Conservation (phyloP, 352 stramenopile species). For the Blastocystis sp. region DNA sequence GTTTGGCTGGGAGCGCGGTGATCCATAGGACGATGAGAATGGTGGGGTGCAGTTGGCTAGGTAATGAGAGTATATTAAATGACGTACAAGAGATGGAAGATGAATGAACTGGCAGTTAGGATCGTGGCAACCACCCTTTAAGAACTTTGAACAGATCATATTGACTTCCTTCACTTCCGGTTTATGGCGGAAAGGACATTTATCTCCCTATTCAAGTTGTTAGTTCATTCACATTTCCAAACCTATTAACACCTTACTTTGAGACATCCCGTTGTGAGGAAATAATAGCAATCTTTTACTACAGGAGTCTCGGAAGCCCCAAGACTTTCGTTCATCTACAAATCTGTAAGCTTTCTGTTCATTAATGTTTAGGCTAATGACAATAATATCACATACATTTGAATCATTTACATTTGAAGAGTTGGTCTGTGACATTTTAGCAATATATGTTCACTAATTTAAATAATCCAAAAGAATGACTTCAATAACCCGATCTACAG, state of each 20-base stretch:
- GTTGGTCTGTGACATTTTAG: background rate
- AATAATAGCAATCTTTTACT: slow-evolving; percentile 35
- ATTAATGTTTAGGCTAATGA: background rate
- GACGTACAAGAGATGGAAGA: slow-evolving; percentile 11
- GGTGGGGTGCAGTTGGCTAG: background rate
- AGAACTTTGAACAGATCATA: slow-evolving; percentile 50
- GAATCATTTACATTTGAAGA: background rate
- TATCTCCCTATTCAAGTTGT: slow-evolving; percentile 43
- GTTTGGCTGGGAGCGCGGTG: background rate
- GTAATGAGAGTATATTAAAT: background rate
- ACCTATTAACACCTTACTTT: slow-evolving; percentile 14
- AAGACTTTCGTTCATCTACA: background rate
- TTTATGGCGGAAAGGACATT: slow-evolving; percentile 33
- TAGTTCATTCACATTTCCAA: background rate
- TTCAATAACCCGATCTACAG: too few relatives aligned
- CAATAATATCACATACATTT: background rate
- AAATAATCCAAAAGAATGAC: too few relatives aligned
- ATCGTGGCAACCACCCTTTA: slow-evolving; percentile 11
- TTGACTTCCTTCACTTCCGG: slow-evolving; percentile 37
- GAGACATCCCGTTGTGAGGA: slow-evolving; percentile 46
- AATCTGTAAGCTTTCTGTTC: background rate
- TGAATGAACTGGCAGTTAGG: slow-evolving; percentile 57
- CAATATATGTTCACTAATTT: background rate
- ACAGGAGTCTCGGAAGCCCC: background rate
- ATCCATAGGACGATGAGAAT: background rate